phyloP scores from a whole-genome alignment of 2,329 filamentous ascomycete species.

The Chaetomiaceae sp. region DNA sequence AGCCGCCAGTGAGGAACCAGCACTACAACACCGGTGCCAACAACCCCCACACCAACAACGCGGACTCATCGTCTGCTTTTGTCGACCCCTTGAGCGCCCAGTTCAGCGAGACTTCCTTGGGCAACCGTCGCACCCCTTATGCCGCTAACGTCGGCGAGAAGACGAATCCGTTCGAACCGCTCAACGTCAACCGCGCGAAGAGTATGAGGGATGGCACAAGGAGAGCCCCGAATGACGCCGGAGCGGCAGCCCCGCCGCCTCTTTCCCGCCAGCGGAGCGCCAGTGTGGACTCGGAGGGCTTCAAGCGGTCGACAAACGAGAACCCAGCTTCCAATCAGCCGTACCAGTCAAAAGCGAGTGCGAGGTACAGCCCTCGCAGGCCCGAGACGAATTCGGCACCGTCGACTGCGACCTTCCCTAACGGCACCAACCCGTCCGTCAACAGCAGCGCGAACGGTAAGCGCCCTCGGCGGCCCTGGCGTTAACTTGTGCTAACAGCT shows the following conservation, averaged over 20 bases:
- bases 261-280: slow-evolving; percentile 30
- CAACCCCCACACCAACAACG: slow-evolving; percentile 19
- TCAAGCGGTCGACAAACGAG: slow-evolving; percentile 19
- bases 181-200: slow-evolving; percentile 40
- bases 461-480: not conserved
- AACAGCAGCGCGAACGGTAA: slow-evolving; percentile 21
- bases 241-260: slow-evolving; percentile 16
- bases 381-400: slow-evolving; percentile 21
- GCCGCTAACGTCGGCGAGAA: slow-evolving; percentile 53
- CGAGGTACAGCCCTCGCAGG: slow-evolving; percentile 19
- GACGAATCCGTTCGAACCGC: slow-evolving; percentile 51
- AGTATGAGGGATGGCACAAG: slow-evolving; percentile 40
- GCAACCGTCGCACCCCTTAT: slow-evolving; percentile 54
- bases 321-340: slow-evolving; percentile 8
- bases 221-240: slow-evolving; percentile 23
- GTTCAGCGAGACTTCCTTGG: slow-evolving; percentile 41
- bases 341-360: slow-evolving; percentile 20
- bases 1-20: slow-evolving; percentile 47
- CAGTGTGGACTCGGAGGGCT: slow-evolving; percentile 29
- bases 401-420: slow-evolving; percentile 15
- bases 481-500: slow-evolving; percentile 2
- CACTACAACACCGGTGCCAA: slow-evolving; percentile 39
- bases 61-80: slow-evolving; percentile 14
- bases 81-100: slow-evolving; percentile 40
- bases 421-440: slow-evolving; percentile 14